These are phyloP conservation scores for Penicillium manginii DNA, from an alignment of 495 filamentous ascomycete genomes.

Conservation along the genomic window DNA sequence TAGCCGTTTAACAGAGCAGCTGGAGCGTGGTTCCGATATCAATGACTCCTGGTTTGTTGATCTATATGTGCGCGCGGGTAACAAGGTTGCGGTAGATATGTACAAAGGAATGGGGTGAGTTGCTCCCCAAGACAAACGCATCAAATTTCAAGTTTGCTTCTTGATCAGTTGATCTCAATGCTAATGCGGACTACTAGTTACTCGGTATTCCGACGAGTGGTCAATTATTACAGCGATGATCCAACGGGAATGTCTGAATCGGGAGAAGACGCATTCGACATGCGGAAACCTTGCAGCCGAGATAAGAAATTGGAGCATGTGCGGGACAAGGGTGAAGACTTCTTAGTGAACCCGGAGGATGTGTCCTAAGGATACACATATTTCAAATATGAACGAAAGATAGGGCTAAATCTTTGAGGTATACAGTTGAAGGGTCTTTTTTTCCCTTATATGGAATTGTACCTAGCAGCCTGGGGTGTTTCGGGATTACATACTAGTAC, in stretches of 20 bases:
- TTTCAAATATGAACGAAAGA: not conserved
- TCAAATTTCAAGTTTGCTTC: not conserved
- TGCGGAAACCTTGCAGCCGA: slow-evolving; percentile 88
- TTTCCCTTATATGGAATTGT: no score
- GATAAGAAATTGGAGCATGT: slow-evolving; percentile 80
- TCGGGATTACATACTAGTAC: no score
- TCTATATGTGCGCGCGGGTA: slow-evolving; percentile 87
- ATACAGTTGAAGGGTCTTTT: not conserved
- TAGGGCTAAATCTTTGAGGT: not conserved
- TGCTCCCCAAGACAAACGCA: not conserved
- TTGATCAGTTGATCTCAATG: slow-evolving; percentile 8
- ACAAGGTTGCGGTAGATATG: slow-evolving; percentile 82
- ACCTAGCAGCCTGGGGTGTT: no score
- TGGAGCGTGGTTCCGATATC: slow-evolving; percentile 79
- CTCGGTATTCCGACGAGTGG: slow-evolving; percentile 82
- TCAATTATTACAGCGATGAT: slow-evolving; percentile 89
- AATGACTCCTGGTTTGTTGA: slow-evolving; percentile 94
- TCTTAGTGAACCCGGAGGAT: slow-evolving; percentile 79
- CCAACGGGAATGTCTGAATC: slow-evolving; percentile 56
- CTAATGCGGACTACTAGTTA: slow-evolving; percentile 44
- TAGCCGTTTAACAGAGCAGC: slow-evolving; percentile 71
- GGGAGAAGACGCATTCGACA: slow-evolving; percentile 90
- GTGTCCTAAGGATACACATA: slow-evolving; percentile 53
- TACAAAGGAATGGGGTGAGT: slow-evolving; percentile 87
- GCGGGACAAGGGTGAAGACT: slow-evolving; percentile 79